A percentile compares a stretch with the other conserved stretches of the same genome.
These are phyloP conservation scores for Barnettozyma siamensis DNA, from an alignment of 805 yeast species.

Conservation along the genomic window DNA sequence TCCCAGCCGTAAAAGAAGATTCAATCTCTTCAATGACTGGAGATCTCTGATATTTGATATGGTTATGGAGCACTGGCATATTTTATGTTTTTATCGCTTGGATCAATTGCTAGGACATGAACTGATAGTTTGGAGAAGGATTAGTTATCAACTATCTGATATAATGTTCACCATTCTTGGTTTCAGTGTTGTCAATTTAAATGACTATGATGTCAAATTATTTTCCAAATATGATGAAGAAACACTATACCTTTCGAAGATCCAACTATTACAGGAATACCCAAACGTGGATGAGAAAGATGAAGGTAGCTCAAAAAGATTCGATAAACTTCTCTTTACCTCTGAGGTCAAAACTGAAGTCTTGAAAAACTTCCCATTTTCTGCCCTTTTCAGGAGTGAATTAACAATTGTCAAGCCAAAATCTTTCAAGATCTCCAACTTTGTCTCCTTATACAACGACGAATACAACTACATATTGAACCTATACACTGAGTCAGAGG, in stretches of 20 bases:
- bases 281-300: constrained; percentile 13
- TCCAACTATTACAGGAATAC: constrained; percentile 16
- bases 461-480: constrained; percentile 22
- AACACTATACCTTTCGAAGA: constrained; percentile 17
- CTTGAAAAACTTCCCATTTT: constrained; percentile 21
- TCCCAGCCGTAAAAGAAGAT: too few relatives aligned
- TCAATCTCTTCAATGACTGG: too few relatives aligned
- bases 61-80: background rate
- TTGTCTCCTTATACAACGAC: constrained; percentile 14
- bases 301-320: constrained; percentile 22
- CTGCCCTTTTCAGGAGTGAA: constrained; percentile 16
- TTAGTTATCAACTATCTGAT: too few relatives aligned
- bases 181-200: constrained; percentile 21
- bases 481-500: constrained; percentile 13
- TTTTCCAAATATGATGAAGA: constrained; percentile 18
- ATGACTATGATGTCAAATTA: constrained; percentile 22
- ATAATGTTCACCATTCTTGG: constrained; percentile 17
- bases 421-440: constrained; percentile 8
- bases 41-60: too few relatives aligned
- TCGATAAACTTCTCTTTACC: constrained; percentile 13
- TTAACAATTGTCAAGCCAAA: constrained; percentile 11
- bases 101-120: too few relatives aligned
- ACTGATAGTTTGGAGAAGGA: too few relatives aligned
- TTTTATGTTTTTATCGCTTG: too few relatives aligned
- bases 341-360: constrained; percentile 5